Base-by-base conservation (phyloP, 495 filamentous ascomycete genomes). In the Patellaria atrata region DNA sequence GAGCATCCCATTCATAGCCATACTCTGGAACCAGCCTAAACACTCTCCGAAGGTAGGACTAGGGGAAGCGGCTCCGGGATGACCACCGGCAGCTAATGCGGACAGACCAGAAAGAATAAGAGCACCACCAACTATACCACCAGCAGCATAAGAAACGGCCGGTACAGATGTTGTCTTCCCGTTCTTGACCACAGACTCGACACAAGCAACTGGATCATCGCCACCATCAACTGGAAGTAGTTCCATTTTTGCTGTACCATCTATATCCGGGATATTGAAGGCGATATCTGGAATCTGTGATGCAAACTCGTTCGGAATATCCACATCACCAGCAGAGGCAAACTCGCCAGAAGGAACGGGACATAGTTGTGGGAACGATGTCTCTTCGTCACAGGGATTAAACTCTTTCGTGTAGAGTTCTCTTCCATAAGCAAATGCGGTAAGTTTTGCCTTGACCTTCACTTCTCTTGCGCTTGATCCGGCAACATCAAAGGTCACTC, bases 1-100 rank as follows among this genome's bases (percentile, higher is more conserved):
- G 52, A 94, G 57, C 89, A 96, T 94, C 35, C 89, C 89, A 52
- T 86, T 94, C 62, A 85, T 78, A 13, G 89, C 86, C 57, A 97
- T 75, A 19, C 75, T 75, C 59, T 96, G 89, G 58, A 96, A 94
- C 70, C 78, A 87, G 30, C 75, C 73, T 53, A 94, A 72, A 33
- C 93, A 75, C 49, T 94, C 83, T 29, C 63, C 70, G 56, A 94
- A 94, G 29, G 73, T 80, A 6, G 89, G 89, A 43, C 82, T 91
- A 22, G 76, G 55, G 1, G 79, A 69, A 9, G 74, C 60, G 21
- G 68, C 57, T n/a, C 79, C 82, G 12, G 71, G 64, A 21, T 65
- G 64, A 7, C 69, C 71, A 18, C 58, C 56, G 17, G 70, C 75
- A 27, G 75, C 68, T 25, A 78, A 49, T 17, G 85, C 80, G 19